A percentile compares a stretch with the other conserved stretches of the same genome.
These are phyloP conservation scores for Magnolia changhungtana DNA, from an alignment of 164 flowering plant species.

Conservation along the genomic window DNA sequence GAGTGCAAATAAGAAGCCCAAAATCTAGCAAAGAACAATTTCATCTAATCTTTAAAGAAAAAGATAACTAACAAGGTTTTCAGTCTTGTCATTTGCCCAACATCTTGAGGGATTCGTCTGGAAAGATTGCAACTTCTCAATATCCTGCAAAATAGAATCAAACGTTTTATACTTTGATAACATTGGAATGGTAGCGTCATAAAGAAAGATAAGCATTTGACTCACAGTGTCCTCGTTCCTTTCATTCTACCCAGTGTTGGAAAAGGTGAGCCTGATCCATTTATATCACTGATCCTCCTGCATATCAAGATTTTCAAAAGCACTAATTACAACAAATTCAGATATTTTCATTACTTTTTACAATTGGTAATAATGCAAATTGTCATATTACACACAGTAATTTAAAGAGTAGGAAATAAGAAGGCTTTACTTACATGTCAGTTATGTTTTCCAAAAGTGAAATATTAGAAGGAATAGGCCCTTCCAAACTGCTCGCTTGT, in stretches of 20 bases:
- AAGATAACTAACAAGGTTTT: constrained; percentile 9
- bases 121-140: constrained; percentile 58
- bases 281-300: constrained; percentile 76
- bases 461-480: constrained; percentile 58
- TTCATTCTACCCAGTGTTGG: constrained; percentile 42
- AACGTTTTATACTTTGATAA: neutral
- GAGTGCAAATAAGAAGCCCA: neutral
- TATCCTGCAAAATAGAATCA: constrained; percentile 29
- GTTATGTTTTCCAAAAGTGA: constrained; percentile 37
- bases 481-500: constrained; percentile 55
- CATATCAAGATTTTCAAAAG: constrained; percentile 9
- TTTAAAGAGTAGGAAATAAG: neutral
- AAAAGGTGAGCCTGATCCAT: constrained; percentile 39
- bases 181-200: too few relatives aligned
- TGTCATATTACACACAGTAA: neutral
- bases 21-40: neutral
- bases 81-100: constrained; percentile 39
- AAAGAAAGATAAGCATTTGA: constrained; percentile 9
- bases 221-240: constrained; percentile 46
- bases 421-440: constrained; percentile 41
- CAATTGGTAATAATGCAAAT: neutral
- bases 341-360: constrained; percentile 9
- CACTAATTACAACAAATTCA: neutral
- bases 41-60: neutral
- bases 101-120: constrained; percentile 53